Evolutionary conservation across 2,329 filamentous ascomycete species (phyloP).

Genomic region (Curvularia lunata): DNA sequence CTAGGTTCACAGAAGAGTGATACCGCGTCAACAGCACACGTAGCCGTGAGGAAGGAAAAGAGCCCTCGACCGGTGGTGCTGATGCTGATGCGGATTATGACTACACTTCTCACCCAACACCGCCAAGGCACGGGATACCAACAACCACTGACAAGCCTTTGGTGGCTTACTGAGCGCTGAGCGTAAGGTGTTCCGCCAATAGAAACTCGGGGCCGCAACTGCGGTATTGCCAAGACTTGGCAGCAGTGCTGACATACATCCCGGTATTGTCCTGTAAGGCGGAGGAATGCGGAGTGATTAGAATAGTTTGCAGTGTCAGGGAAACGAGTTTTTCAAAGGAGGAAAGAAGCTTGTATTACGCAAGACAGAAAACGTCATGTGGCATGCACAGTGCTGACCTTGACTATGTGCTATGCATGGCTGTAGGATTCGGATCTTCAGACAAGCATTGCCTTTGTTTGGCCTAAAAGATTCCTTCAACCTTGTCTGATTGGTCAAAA

Average conservation of each 20-base stretch:
- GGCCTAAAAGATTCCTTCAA: conserved; percentile 34
- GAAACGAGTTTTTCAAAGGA: neutral
- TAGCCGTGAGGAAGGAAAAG: conserved; percentile 5
- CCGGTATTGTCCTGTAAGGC: neutral
- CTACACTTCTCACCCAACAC: conserved; percentile 7
- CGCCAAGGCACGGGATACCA: conserved; percentile 17
- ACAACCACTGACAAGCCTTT: conserved; percentile 20
- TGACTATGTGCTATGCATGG: neutral
- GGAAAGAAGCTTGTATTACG: too few relatives aligned
- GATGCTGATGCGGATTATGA: conserved; percentile 23
- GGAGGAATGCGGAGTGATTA: neutral
- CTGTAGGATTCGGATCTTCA: neutral
- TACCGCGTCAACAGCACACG: conserved; percentile 9
- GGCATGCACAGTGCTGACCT: neutral
- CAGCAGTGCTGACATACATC: conserved; percentile 14
- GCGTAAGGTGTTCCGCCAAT: conserved; percentile 18
- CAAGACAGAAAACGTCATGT: neutral
- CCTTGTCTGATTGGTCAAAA: conserved; percentile 58
- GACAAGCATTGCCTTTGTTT: neutral
- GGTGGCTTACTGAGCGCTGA: conserved; percentile 27
- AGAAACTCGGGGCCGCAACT: neutral
- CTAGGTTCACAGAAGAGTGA: conserved; percentile 3
- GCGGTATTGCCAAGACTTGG: conserved; percentile 6
- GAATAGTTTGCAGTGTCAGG: neutral
- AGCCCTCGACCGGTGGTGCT: conserved; percentile 6